Percentiles rank a stretch among this genome's conserved stretches.
Conservation (phyloP, 371 early-diverging fungal genomes). For the Mortierella sp. region DNA sequence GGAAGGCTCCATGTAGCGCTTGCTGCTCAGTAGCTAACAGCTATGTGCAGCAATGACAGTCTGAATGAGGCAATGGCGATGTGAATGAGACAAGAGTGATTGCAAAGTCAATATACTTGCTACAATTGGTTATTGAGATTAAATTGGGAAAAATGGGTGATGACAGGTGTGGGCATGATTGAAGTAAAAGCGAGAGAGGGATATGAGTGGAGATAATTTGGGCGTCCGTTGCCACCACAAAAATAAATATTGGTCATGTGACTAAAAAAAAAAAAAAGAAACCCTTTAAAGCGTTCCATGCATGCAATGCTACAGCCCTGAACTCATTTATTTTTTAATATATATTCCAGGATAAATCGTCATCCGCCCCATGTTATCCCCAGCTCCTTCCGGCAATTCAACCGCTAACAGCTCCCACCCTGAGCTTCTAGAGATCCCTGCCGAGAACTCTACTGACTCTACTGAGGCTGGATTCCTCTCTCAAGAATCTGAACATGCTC, state of each 20-base stretch:
- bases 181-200: neutral
- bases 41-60: neutral
- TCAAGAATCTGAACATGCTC: neutral
- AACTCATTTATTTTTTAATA: neutral
- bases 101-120: neutral
- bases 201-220: neutral
- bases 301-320: neutral
- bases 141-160: neutral
- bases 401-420: neutral
- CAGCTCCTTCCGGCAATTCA: neutral
- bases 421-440: neutral
- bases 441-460: neutral
- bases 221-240: too few relatives aligned
- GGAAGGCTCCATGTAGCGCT: conserved; percentile 3
- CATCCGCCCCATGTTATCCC: neutral
- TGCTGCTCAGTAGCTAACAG: neutral
- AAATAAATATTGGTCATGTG: too few relatives aligned
- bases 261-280: neutral
- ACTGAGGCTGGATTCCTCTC: neutral
- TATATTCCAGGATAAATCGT: neutral
- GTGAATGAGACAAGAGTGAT: neutral
- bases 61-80: neutral
- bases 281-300: neutral
- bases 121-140: too few relatives aligned
- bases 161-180: neutral